Evolutionary conservation across 1,284 basidiomycete genomes (phyloP), one percentile per base, ranked within the genome.

Genomic region (Porogramme epimiltina): DNA sequence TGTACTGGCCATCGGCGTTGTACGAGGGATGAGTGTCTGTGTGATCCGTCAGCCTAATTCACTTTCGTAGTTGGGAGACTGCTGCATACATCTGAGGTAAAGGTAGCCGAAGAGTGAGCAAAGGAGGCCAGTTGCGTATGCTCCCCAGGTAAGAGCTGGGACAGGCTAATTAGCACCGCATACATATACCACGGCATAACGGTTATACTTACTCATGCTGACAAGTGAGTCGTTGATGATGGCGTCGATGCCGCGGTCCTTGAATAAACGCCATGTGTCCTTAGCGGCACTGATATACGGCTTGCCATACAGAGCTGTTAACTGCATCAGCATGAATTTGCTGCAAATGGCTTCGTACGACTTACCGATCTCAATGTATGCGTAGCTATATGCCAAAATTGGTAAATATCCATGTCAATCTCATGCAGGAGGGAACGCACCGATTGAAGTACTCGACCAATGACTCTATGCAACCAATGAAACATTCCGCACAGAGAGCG

Each of bases 241-340:
- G 1, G 89, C 90, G 63, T 92, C 89, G 59, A 95, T 88, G 74
- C 87, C 93, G 51, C 91, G 82, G 64, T 95, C 89, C 63, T 83
- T 85, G 73, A 95, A 84, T 48, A 95, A 67, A n/a, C 80, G 77
- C 91, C 91, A 96, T 0, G 93, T 93, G 66, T 94, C 91, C 70
- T 91, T 93, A 3, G 93, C 91, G n/a, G 93, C 93, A 16, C 75
- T 66, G 47, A 93, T 80, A 64, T 95, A 96, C 1, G 85, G 73
- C 71, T 96, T 95, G 22, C 93, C 93, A 67, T 94, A 95, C 2
- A 95, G 74, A 0, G 91, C 88, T 85, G 59, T 37, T 13, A 52
- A 39, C 16, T 8, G 31, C 8, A 34, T 47, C 19, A 44, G 34
- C 3, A 26, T 11, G 8, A 22, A 37, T 8, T 15, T 15, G 28